Evolutionary conservation across 75 land plant species (phyloP).

Genomic region (Pinus taeda): DNA sequence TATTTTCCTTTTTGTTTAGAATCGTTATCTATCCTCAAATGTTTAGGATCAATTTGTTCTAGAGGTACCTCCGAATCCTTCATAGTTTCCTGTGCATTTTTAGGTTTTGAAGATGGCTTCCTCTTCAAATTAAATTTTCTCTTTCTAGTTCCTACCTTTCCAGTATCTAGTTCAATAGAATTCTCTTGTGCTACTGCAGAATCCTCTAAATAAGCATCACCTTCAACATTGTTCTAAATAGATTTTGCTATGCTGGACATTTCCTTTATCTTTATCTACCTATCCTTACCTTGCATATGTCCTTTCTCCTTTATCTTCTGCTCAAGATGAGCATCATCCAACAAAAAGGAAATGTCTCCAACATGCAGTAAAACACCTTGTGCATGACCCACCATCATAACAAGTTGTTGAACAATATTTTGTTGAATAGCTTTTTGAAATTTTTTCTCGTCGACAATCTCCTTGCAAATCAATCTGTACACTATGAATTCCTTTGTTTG

Average conservation of each 20-base stretch:
- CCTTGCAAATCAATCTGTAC: conserved; percentile 90
- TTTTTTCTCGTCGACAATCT: conserved; percentile 92
- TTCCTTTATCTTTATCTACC: too few relatives aligned
- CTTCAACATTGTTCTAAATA: conserved; percentile 79
- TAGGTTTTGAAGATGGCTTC: conserved; percentile 18
- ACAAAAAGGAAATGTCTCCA: too few relatives aligned
- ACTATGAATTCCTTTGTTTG: conserved; percentile 67
- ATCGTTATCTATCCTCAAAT: conserved; percentile 12
- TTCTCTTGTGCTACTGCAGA: conserved; percentile 5
- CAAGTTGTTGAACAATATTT: conserved; percentile 96
- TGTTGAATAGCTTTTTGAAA: conserved; percentile 96
- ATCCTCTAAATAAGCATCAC: conserved; percentile 80
- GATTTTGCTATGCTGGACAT: conserved; percentile 20
- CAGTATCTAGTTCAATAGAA: too few relatives aligned
- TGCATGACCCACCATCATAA: conserved; percentile 90
- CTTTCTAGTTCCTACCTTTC: too few relatives aligned
- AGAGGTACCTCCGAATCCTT: conserved; percentile 11
- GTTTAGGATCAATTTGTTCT: conserved; percentile 5
- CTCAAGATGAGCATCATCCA: too few relatives aligned
- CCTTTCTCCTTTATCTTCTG: too few relatives aligned
- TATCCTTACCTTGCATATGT: too few relatives aligned
- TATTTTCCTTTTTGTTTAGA: conserved; percentile 29
- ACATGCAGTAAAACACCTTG: conserved; percentile 49
- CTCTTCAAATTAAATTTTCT: conserved; percentile 28
- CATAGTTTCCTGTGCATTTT: conserved; percentile 8